These are phyloP conservation scores for Phytopythium cucurbitacearum DNA, from an alignment of 352 stramenopile genomes.

Conservation along the genomic window DNA sequence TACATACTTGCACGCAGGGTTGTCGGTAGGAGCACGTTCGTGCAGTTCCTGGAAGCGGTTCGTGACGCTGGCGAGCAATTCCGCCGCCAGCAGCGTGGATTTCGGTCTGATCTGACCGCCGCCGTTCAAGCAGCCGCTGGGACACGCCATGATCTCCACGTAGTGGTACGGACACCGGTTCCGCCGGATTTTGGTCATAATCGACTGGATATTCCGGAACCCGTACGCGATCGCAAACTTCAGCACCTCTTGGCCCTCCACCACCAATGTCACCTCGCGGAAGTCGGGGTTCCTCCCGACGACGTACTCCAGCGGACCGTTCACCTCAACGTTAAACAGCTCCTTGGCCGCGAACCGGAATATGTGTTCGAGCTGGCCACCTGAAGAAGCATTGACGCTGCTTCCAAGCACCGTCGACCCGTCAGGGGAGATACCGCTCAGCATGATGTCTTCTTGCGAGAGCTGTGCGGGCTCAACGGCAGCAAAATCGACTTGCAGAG, in stretches of 20 bases:
- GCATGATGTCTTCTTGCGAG: conserved; percentile 53
- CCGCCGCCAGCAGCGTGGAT: conserved; percentile 45
- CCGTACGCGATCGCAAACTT: conserved; percentile 94
- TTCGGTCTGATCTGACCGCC: conserved; percentile 91
- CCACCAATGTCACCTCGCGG: conserved; percentile 64
- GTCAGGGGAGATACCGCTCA: conserved; percentile 68
- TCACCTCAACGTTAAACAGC: conserved; percentile 85
- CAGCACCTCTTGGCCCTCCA: conserved; percentile 82
- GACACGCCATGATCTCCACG: conserved; percentile 98
- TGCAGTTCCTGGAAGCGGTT: conserved; percentile 62
- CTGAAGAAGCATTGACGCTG: conserved; percentile 66
- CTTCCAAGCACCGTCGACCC: conserved; percentile 50
- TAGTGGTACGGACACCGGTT: conserved; percentile 93
- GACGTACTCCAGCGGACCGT: conserved; percentile 81
- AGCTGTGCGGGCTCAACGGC: conserved; percentile 60
- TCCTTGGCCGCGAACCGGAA: conserved; percentile 89
- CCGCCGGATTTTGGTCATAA: conserved; percentile 91
- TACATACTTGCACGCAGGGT: conserved; percentile 71
- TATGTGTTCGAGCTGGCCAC: conserved; percentile 91
- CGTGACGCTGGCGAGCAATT: conserved; percentile 63
- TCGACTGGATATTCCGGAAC: conserved; percentile 96
- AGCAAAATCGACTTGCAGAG: conserved; percentile 56
- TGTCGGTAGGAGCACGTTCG: conserved; percentile 52
- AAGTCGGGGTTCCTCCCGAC: conserved; percentile 89
- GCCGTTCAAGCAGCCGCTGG: conserved; percentile 96